Evolutionary conservation across 768 basidiomycete species (phyloP).

Genomic region (Piloderma croceum): DNA sequence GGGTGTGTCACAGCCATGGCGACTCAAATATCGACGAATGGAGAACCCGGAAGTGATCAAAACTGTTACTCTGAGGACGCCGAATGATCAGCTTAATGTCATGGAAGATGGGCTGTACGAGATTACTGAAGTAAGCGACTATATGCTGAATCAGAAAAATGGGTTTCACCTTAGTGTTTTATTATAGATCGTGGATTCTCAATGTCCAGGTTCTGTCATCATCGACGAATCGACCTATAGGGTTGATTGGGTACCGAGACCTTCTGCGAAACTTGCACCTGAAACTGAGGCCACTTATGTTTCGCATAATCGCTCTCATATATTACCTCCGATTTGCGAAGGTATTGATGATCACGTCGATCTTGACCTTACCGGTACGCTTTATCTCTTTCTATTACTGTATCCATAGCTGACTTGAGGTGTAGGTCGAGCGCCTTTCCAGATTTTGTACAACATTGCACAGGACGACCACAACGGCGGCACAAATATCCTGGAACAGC

Average conservation of each 20-base stretch:
- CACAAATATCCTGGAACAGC: conserved; percentile 67
- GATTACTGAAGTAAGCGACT: conserved; percentile 52
- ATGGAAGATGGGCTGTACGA: conserved; percentile 72
- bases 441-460: conserved; percentile 85
- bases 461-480: conserved; percentile 62
- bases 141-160: background rate
- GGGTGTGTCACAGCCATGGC: conserved; percentile 69
- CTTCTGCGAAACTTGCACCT: conserved; percentile 62
- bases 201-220: conserved; percentile 75
- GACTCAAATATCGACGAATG: conserved; percentile 60
- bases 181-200: conserved; percentile 68
- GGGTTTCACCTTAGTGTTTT: background rate
- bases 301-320: conserved; percentile 64
- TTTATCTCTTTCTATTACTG: background rate
- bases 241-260: conserved; percentile 78
- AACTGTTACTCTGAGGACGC: conserved; percentile 42
- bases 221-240: conserved; percentile 54
- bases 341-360: conserved; percentile 78
- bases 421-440: conserved; percentile 85
- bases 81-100: conserved; percentile 73
- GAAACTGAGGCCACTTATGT: conserved; percentile 54
- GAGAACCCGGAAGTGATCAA: conserved; percentile 38
- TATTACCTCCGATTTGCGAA: conserved; percentile 76
- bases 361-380: conserved; percentile 69
- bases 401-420: background rate